phyloP scores from a whole-genome alignment of 2,329 filamentous ascomycete genomes.

The Graphiopsis chlorocephala region DNA sequence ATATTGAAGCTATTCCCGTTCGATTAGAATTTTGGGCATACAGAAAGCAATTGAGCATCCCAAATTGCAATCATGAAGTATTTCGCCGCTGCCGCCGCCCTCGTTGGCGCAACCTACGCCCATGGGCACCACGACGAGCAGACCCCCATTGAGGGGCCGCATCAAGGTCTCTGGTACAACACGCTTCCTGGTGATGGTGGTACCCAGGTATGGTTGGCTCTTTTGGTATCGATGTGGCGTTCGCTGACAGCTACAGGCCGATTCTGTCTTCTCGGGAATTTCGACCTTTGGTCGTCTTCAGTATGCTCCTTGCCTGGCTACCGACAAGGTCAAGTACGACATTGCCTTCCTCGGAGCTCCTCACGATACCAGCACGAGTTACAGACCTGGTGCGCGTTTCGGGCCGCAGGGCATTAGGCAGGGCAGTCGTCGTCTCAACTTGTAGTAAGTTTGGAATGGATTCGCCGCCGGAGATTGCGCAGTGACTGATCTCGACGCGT shows the following conservation, averaged over 20 bases:
- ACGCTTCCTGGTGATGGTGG: slow-evolving; percentile 78
- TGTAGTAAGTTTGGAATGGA: slow-evolving; percentile 63
- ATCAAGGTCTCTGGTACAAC: slow-evolving; percentile 78
- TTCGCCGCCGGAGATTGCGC: slow-evolving; percentile 27
- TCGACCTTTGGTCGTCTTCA: slow-evolving; percentile 78
- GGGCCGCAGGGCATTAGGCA: slow-evolving; percentile 82
- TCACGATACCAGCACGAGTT: slow-evolving; percentile 83
- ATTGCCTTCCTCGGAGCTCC: slow-evolving; percentile 84
- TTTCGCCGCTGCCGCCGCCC: slow-evolving; percentile 19
- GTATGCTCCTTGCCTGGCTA: slow-evolving; percentile 74
- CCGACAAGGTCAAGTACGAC: slow-evolving; percentile 69
- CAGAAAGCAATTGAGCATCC: not conserved
- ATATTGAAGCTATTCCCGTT: not conserved
- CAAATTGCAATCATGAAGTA: slow-evolving; percentile 8
- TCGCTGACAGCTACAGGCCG: slow-evolving; percentile 55
- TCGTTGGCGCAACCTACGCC: slow-evolving; percentile 53
- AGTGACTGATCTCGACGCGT: slow-evolving; percentile 16
- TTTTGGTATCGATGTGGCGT: not conserved
- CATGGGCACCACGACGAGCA: slow-evolving; percentile 61
- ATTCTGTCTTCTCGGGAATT: slow-evolving; percentile 85
- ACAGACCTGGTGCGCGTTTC: slow-evolving; percentile 79
- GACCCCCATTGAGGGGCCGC: slow-evolving; percentile 64
- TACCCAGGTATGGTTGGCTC: slow-evolving; percentile 60
- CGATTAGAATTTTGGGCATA: not conserved
- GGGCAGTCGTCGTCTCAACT: slow-evolving; percentile 79